Base-by-base conservation (phyloP, 148 eudicot species). In the Spergularia marina region DNA sequence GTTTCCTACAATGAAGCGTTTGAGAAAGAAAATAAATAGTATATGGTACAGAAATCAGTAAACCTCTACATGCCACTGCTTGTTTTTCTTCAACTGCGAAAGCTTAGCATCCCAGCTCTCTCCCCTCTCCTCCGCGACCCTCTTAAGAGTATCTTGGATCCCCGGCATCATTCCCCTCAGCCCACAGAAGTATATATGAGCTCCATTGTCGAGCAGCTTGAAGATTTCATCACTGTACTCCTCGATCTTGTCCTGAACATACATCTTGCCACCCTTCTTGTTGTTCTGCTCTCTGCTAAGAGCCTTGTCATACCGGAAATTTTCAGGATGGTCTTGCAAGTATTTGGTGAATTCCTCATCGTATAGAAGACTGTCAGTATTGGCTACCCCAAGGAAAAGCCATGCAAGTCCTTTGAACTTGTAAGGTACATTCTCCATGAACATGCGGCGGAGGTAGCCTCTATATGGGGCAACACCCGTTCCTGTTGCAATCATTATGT, bases 151-250 rank as follows among this genome's bases (percentile, higher is more conserved):
- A 14, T 89, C 92, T 73, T 91, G 98, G 74, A 93, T 93, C 12
- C 98, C 98, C 0, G 98, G 98, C 98, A 93, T 93, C 98, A 93
- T 93, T 17, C 98, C 98, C 74, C 82, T 93, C 0, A 93, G 94
- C 76, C 98, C 98, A 23, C 98, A 93, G 80, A 93, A 93, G 77
- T 93, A 93, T 4, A 93, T 91, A 78, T 93, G 98, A 9, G 98
- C 98, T 57, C 98, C 98, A 34, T 74, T 67, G 78, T 91, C 98
- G 62, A 93, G 84, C 34, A 93, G 83, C 74, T 87, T 89, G 73
- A 91, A 93, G 78, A 93, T 85, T 79, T 93, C 97, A 14, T 89
- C 97, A 4, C 98, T 93, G 82, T 89, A 93, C 76, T 89, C 98
- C 78, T 93, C 98, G 1, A 93, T 91, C 83, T 89, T 93, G 66